Evolutionary conservation across 2,329 filamentous ascomycete genomes (phyloP), one percentile per base, ranked within the genome.

Genomic region (Tolypocladium endophyticum): DNA sequence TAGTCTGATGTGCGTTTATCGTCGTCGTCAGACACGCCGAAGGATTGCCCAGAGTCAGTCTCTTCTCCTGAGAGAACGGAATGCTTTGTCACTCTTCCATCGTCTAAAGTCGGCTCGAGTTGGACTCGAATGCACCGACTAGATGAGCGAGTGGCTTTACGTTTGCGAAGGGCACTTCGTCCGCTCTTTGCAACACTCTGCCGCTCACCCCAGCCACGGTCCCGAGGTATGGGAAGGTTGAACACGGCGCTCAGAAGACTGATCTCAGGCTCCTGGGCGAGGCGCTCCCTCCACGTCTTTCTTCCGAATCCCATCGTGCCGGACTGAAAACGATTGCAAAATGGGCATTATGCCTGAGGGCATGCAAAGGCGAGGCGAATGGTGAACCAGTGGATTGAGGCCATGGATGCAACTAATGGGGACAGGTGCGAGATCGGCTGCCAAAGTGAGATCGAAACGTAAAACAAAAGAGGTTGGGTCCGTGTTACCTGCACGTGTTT

Each of bases 191-290:
- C 23, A 1, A 50, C 45, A 18, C 47, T 23, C 6, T 47, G 55
- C 28, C 53, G 43, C 41, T 60, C 57, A 39, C 56, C 35, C 20
- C 59, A 63, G 47, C 60, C 54, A 20, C 67, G 55, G 8, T 62
- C 58, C 18, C 60, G 64, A 11, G 58, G 58, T 16, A 61, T 65
- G 14, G 63, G 63, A 20, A 67, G 23, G 57, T 65, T 64, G 61
- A 67, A 66, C 41, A 61, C 58, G 28, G 62, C 56, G 25, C 59
- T 56, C 43, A 67, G 59, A 7, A 67, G 59, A 54, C 63, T 61
- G 56, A 65, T 58, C 33, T 61, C 59, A 7, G 55, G 60, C 36
- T 56, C 58, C 54, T 60, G 56, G 6, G 55, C 53, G 28, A 55
- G 50, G 45, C 56, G 53, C 43, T 55, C 60, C 39, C 50, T 52